Evolutionary conservation across 2,329 filamentous ascomycete species (phyloP), one percentile per base, ranked within the genome.

Genomic region (Mycocentrospora acerina): DNA sequence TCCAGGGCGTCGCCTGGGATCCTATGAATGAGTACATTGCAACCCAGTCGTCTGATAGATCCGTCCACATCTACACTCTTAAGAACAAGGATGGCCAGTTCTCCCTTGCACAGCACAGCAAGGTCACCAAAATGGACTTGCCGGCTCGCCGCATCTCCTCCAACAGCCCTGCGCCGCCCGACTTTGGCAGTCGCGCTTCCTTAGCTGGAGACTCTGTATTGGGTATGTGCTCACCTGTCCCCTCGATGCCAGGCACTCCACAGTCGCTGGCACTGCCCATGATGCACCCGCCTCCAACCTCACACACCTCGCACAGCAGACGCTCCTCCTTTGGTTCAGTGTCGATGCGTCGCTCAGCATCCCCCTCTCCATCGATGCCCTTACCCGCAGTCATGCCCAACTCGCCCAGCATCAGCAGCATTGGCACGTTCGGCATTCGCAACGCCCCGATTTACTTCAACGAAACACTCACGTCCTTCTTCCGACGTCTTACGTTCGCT

Each of bases 1-100:
- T 98, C 13, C 93, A 98, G 71, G 93, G 93, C 32, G 94, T 98
- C 7, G 87, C 93, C 4, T 98, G 93, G 94, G 94, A 98, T 71
- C 94, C 93, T 16, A 72, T 96, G 39, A 97, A 97, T 71, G 93
- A 98, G 71, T 98, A 90, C 67, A 90, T 98, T 44, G 93, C 93
- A 25, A 98, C 93, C 2, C 93, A 98, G 65, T 98, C 93, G 6
- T 98, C 93, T 4, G 93, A 98, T 71, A 86, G 93, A 63, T 96
- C 93, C 2, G 91, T 97, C 11, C 94, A 98, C 68, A 93, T 98
- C 53, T 98, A 98, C 72, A 91, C 87, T 1, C 74, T 98, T 48
- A 95, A 89, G 73, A 95, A 88, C 15, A 98, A 97, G 62, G 93
- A 98, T 58, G 93, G 93, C 19, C 89, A 95, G 55, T 95, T 95